These are phyloP conservation scores for Pythium oligandrum DNA, from an alignment of 352 stramenopile species.

Conservation along the genomic window DNA sequence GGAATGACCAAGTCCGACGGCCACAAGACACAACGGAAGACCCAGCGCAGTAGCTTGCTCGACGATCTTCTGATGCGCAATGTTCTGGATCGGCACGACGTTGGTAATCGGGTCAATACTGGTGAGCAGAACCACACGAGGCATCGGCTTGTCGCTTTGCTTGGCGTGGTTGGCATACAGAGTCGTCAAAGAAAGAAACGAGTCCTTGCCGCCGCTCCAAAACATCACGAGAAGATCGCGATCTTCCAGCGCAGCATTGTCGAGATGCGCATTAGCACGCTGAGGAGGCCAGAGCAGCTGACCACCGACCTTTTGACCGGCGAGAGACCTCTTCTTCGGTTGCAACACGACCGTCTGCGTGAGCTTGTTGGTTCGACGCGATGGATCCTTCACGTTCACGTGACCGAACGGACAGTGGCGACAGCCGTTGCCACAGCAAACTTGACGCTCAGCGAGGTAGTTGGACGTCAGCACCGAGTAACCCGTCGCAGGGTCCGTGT, in stretches of 20 bases:
- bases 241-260: conserved; percentile 3
- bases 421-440: conserved; percentile 88
- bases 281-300: conserved; percentile 24
- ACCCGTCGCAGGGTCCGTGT: conserved; percentile 79
- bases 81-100: conserved; percentile 82
- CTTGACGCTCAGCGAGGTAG: conserved; percentile 65
- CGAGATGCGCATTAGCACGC: conserved; percentile 10
- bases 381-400: conserved; percentile 58
- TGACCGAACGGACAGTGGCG: conserved; percentile 89
- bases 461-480: conserved; percentile 88
- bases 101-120: conserved; percentile 77
- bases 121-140: conserved; percentile 76
- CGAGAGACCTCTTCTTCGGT: conserved; percentile 11
- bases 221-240: conserved; percentile 76
- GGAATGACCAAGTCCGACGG: conserved; percentile 32
- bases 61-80: conserved; percentile 62
- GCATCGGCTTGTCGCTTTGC: conserved; percentile 21
- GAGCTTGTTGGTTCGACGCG: conserved; percentile 35
- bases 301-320: conserved; percentile 19
- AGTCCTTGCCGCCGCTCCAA: conserved; percentile 89
- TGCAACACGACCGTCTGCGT: conserved; percentile 15
- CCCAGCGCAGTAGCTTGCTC: conserved; percentile 68
- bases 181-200: conserved; percentile 65
- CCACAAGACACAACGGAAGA: conserved; percentile 73
- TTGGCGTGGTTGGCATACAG: conserved; percentile 30